Evolutionary conservation across 495 filamentous ascomycete genomes (phyloP), one percentile per base, ranked within the genome.

Genomic region (Elasticomyces elasticus): DNA sequence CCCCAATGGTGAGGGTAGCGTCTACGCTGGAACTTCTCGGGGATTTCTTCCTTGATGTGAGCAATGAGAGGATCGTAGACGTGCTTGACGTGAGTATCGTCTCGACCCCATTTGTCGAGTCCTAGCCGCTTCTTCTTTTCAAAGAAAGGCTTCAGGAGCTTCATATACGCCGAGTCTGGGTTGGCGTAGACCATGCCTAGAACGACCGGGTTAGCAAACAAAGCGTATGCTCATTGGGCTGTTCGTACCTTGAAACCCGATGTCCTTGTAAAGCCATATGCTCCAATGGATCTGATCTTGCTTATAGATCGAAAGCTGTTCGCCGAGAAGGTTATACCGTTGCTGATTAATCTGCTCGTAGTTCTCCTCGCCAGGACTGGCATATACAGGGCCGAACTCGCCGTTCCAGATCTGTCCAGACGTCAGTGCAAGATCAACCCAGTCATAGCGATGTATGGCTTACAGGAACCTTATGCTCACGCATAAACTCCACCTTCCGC

Each of bases 231-330:
- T 4, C 35, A n/a, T n/a, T n/a, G 35, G 12, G 13, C 9, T 45
- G 12, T 33, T 6, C 24, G 11, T 2, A 46, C 54, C 56, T 63
- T 83, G 79, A 41, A 76, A 72, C 3, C 79, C 79, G 54, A 84
- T 78, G 54, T 85, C 59, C 48, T 83, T 83, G 66, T 83, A 84
- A 0, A 79, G 63, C 80, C 79, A 84, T 61, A 84, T 83, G 38
- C 68, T 74, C 80, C 79, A 84, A 56, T 69, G 67, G 49, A 81
- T 76, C 49, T 71, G 60, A 43, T 77, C 69, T 51, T 78, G 70
- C 26, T 75, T 71, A 65, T 83, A 82, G 49, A 83, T 78, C 23
- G 65, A 60, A 5, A 82, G 64, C 55, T 84, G 81, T 37, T 76
- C 71, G 4, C 73, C 71, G 7, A 83, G 71, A 1, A 83, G 64